These are phyloP conservation scores for Echites panduratus DNA, from an alignment of 257 asterid species.

Conservation along the genomic window DNA sequence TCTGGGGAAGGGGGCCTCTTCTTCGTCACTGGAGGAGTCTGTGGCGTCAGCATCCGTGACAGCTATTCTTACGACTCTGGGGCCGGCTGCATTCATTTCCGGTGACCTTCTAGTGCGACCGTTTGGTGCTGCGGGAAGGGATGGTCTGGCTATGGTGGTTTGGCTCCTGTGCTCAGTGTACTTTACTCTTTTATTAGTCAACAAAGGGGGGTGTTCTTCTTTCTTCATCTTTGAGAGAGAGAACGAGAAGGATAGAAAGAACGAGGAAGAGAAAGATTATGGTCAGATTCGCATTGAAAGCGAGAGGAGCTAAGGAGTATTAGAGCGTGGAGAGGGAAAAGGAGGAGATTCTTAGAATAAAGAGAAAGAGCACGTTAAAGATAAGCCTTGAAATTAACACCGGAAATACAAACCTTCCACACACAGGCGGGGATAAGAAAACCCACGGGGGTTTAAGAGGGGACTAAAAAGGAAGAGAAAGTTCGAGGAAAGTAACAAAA, in stretches of 20 bases:
- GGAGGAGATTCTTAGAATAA: slow-evolving; percentile 37
- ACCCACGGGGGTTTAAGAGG: slow-evolving; percentile 12
- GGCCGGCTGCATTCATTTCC: slow-evolving; percentile 13
- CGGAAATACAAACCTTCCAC: neutral
- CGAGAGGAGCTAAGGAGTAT: slow-evolving; percentile 24
- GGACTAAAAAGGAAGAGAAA: slow-evolving; percentile 15
- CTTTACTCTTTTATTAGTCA: slow-evolving; percentile 32
- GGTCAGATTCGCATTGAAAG: slow-evolving; percentile 68
- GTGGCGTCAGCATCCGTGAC: slow-evolving; percentile 90
- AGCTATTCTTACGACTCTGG: slow-evolving; percentile 54
- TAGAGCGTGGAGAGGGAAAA: slow-evolving; percentile 23
- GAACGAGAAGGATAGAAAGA: neutral
- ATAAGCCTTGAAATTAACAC: slow-evolving; percentile 22
- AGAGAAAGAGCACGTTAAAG: slow-evolving; percentile 49
- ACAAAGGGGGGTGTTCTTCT: slow-evolving; percentile 20
- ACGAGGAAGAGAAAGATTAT: neutral
- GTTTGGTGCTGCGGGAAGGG: slow-evolving; percentile 8
- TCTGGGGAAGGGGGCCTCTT: slow-evolving; percentile 11
- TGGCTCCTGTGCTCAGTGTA: slow-evolving; percentile 53
- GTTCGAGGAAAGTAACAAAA: slow-evolving; percentile 18
- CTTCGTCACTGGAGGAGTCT: slow-evolving; percentile 87
- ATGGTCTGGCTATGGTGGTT: slow-evolving; percentile 30
- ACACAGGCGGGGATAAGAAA: neutral
- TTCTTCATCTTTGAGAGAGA: slow-evolving; percentile 12
- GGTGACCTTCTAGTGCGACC: slow-evolving; percentile 20